Evolutionary conservation across 176 grass and related monocot genomes (phyloP).

Genomic region (Phragmites australis): DNA sequence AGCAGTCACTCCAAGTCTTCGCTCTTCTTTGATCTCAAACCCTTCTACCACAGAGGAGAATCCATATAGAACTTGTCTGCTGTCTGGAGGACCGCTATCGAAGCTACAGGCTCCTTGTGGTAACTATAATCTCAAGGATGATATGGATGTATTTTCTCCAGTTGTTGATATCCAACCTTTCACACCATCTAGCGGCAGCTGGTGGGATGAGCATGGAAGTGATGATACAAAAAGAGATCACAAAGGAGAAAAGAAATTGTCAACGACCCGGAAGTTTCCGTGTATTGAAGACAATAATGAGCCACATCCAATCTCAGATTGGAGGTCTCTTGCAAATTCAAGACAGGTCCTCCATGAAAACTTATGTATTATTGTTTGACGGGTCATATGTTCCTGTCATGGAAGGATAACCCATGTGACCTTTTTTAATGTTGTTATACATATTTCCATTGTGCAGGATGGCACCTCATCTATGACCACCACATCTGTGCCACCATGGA

Average conservation of each 20-base stretch:
- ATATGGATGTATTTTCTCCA: conserved; percentile 99
- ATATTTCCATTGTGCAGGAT: conserved; percentile 59
- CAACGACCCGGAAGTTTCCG: conserved; percentile 60
- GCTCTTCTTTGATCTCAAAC: conserved; percentile 59
- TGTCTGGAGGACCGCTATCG: conserved; percentile 57
- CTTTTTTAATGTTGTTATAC: conserved; percentile 30
- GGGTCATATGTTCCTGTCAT: neutral
- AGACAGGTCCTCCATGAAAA: conserved; percentile 61
- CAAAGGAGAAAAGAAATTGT: conserved; percentile 63
- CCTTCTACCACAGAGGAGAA: conserved; percentile 56
- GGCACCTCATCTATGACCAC: conserved; percentile 40
- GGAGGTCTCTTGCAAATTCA: conserved; percentile 67
- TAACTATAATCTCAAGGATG: conserved; percentile 83
- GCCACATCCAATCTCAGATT: conserved; percentile 66
- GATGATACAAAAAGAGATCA: conserved; percentile 72
- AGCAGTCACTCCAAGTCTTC: conserved; percentile 50
- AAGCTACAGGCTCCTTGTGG: conserved; percentile 64
- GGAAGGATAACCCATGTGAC: neutral
- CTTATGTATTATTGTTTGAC: conserved; percentile 30
- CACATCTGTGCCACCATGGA: conserved; percentile 54
- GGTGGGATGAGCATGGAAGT: conserved; percentile 85
- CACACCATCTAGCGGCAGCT: conserved; percentile 75
- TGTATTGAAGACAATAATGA: conserved; percentile 61
- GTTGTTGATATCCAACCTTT: conserved; percentile 97
- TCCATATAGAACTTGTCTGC: conserved; percentile 46